Conservation (phyloP, 441 rosid species). For the Adansonia grandidieri region DNA sequence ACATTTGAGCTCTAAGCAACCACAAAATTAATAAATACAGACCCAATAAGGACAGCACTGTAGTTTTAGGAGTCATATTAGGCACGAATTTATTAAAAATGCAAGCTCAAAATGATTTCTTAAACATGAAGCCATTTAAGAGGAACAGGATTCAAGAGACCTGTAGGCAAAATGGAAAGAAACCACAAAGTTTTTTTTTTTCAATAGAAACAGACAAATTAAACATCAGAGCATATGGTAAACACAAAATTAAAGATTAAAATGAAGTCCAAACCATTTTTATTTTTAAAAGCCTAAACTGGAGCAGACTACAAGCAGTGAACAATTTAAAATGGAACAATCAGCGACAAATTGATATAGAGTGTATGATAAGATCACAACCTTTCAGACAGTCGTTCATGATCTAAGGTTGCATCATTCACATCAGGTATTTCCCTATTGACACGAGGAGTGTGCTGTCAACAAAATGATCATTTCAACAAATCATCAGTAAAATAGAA, state of each 20-base stretch:
- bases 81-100: slow-evolving; percentile 4
- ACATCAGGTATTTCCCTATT: slow-evolving; percentile 80
- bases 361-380: slow-evolving; percentile 36
- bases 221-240: neutral
- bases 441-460: slow-evolving; percentile 90
- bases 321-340: slow-evolving; percentile 8
- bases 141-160: neutral
- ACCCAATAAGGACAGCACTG: neutral
- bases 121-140: slow-evolving; percentile 1
- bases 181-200: neutral
- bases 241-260: neutral
- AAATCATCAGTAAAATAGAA: neutral
- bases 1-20: neutral
- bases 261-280: neutral
- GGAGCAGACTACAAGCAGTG: neutral
- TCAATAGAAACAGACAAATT: neutral
- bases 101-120: slow-evolving; percentile 6
- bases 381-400: slow-evolving; percentile 90
- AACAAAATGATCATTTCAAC: slow-evolving; percentile 33
- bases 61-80: neutral
- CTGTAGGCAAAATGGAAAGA: neutral
- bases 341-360: slow-evolving; percentile 10
- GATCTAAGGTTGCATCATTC: slow-evolving; percentile 86
- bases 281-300: neutral
- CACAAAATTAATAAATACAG: neutral